A percentile compares a stretch with the other conserved stretches of the same genome.
phyloP scores from a whole-genome alignment of 805 yeast species.

The Teunomyces atbi region DNA sequence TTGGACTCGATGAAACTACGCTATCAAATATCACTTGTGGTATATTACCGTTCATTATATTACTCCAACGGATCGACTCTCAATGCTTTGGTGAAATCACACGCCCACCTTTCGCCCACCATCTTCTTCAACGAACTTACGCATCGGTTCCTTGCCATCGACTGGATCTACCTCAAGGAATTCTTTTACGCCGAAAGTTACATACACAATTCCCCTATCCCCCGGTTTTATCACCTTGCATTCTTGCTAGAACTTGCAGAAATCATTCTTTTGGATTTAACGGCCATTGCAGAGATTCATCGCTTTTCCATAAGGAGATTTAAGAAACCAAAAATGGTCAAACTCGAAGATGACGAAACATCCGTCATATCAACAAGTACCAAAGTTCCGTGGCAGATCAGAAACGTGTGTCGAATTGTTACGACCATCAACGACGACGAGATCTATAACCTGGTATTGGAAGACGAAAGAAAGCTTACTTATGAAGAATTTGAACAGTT shows the following conservation, averaged over 20 bases:
- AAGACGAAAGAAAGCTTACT: constrained; percentile 19
- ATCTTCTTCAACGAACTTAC: constrained; percentile 12
- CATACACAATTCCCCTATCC: constrained; percentile 1
- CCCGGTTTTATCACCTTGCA: constrained; percentile 6
- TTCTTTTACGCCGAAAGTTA: constrained; percentile 9
- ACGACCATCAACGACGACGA: constrained; percentile 11
- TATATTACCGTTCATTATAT: constrained; percentile 18
- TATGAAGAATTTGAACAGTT: constrained; percentile 18
- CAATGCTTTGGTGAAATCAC: constrained; percentile 5
- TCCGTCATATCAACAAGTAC: neutral
- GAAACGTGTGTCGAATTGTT: constrained; percentile 8
- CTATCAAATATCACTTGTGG: constrained; percentile 16
- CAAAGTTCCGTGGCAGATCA: constrained; percentile 7
- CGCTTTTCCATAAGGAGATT: constrained; percentile 5
- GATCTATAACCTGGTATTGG: constrained; percentile 14
- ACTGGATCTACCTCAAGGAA: constrained; percentile 11
- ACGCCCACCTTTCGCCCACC: constrained; percentile 8
- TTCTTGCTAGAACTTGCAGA: constrained; percentile 11
- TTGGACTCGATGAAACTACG: constrained; percentile 27
- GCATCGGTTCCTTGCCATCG: constrained; percentile 10
- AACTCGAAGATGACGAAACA: neutral
- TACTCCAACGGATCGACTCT: constrained; percentile 12
- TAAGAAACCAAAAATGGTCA: neutral
- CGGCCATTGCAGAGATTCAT: constrained; percentile 12
- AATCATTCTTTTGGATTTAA: constrained; percentile 11